Conservation (phyloP, 2,329 filamentous ascomycete species). For the Fusarium equiseti region DNA sequence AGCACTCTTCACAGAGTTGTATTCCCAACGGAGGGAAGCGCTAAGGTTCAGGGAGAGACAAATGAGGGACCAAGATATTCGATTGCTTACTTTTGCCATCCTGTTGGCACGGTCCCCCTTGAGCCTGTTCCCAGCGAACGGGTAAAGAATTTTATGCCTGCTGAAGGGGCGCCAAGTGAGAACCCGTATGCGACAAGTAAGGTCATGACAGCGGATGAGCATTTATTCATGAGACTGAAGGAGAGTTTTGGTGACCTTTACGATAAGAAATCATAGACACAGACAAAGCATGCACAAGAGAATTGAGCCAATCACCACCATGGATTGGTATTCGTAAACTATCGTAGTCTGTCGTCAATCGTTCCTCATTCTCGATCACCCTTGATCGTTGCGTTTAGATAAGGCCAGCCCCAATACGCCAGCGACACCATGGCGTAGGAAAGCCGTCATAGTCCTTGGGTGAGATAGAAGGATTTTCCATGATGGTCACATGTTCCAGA, state of each 20-base stretch:
- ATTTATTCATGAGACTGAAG: constrained; percentile 70
- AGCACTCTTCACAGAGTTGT: constrained; percentile 91
- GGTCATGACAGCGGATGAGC: constrained; percentile 73
- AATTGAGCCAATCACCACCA: neutral
- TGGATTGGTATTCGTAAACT: neutral
- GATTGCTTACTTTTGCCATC: constrained; percentile 77
- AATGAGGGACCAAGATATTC: constrained; percentile 69
- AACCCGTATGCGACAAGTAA: constrained; percentile 66
- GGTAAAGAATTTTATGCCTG: constrained; percentile 59
- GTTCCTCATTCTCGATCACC: neutral
- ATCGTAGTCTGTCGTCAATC: neutral
- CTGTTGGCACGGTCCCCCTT: constrained; percentile 64
- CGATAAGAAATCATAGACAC: constrained; percentile 51
- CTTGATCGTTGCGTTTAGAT: constrained; percentile 46
- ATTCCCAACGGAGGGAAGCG: constrained; percentile 61
- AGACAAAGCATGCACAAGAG: neutral
- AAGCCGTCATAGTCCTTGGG: constrained; percentile 53
- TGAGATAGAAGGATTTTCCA: constrained; percentile 52
- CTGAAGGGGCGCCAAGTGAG: constrained; percentile 47
- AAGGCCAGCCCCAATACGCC: constrained; percentile 58
- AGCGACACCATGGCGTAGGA: constrained; percentile 58
- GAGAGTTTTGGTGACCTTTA: constrained; percentile 71
- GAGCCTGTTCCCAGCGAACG: constrained; percentile 70
- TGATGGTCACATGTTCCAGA: constrained; percentile 55
- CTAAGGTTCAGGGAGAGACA: constrained; percentile 57